phyloP scores from a whole-genome alignment of 495 filamentous ascomycete genomes.

The Aspergillus kassunensis region DNA sequence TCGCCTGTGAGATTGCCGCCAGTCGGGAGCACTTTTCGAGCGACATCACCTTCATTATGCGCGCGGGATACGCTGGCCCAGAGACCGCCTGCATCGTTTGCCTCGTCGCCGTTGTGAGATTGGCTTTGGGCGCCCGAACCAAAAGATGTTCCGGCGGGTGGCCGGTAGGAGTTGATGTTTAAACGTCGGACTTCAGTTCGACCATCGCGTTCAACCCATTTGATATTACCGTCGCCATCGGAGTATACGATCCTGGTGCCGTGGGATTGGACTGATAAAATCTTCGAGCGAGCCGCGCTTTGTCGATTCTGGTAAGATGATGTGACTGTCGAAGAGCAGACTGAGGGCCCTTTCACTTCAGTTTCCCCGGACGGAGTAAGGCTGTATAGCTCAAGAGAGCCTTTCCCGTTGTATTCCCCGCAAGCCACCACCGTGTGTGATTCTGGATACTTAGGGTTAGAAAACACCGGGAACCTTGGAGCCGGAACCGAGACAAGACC shows the following conservation, averaged over 20 bases:
- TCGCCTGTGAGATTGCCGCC: conserved; percentile 47
- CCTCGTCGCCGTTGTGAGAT: not conserved
- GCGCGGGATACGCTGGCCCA: conserved; percentile 24
- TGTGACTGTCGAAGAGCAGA: conserved; percentile 31
- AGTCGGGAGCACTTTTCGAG: conserved; percentile 66
- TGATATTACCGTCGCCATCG: conserved; percentile 78
- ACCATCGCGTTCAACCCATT: conserved; percentile 90
- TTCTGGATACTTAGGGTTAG: conserved; percentile 46
- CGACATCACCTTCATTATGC: conserved; percentile 45
- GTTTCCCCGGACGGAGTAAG: conserved; percentile 38
- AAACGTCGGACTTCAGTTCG: conserved; percentile 72
- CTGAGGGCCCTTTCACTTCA: conserved; percentile 20
- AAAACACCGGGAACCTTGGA: conserved; percentile 48
- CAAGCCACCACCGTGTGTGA: conserved; percentile 71
- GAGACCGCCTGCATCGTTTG: conserved; percentile 21
- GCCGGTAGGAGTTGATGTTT: conserved; percentile 54
- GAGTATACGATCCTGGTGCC: conserved; percentile 81
- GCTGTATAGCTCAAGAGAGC: conserved; percentile 84
- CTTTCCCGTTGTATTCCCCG: conserved; percentile 93
- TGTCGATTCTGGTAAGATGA: conserved; percentile 69
- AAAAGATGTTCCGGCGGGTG: conserved; percentile 3
- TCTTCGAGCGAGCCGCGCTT: conserved; percentile 72
- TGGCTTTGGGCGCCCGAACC: not conserved
- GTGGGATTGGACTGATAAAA: conserved; percentile 80
- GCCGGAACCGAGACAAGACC: conserved; percentile 70